Conservation (phyloP, 768 basidiomycete genomes). For the Tricholoma terreum region DNA sequence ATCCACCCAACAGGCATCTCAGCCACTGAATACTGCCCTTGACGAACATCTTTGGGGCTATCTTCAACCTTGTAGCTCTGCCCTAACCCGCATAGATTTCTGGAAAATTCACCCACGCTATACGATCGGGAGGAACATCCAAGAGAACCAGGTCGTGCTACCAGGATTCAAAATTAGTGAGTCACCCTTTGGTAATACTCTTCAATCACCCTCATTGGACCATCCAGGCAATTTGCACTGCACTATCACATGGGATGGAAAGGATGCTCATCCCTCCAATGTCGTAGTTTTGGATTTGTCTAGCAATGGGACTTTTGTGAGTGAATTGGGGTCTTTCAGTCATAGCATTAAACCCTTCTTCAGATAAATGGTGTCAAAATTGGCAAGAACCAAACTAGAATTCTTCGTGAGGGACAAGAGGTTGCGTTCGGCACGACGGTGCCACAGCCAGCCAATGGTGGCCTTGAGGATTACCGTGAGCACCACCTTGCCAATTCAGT, state of each 20-base stretch:
- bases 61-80: conserved; percentile 58
- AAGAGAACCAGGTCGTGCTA: conserved; percentile 52
- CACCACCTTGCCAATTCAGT: conserved; percentile 11
- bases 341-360: background rate
- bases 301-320: conserved; percentile 73
- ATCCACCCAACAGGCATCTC: conserved; percentile 43
- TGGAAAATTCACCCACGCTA: conserved; percentile 49
- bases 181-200: conserved; percentile 20
- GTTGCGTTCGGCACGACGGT: conserved; percentile 73
- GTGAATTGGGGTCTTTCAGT: conserved; percentile 18
- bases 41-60: conserved; percentile 65
- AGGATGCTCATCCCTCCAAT: conserved; percentile 34
- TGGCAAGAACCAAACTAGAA: conserved; percentile 48
- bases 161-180: conserved; percentile 74
- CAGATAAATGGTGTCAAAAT: conserved; percentile 72
- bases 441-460: conserved; percentile 41
- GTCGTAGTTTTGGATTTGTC: conserved; percentile 55
- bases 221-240: conserved; percentile 57
- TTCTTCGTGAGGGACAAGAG: conserved; percentile 79
- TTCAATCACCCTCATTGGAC: conserved; percentile 1
- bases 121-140: conserved; percentile 51
- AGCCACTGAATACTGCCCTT: conserved; percentile 23
- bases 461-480: conserved; percentile 74
- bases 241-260: conserved; percentile 57
- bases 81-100: conserved; percentile 58